Percentiles rank a stretch among this genome's conserved stretches.
Evolutionary conservation across 192 early-diverging fungal genomes (phyloP).

Genomic region (Gaertneriomyces sp.): DNA sequence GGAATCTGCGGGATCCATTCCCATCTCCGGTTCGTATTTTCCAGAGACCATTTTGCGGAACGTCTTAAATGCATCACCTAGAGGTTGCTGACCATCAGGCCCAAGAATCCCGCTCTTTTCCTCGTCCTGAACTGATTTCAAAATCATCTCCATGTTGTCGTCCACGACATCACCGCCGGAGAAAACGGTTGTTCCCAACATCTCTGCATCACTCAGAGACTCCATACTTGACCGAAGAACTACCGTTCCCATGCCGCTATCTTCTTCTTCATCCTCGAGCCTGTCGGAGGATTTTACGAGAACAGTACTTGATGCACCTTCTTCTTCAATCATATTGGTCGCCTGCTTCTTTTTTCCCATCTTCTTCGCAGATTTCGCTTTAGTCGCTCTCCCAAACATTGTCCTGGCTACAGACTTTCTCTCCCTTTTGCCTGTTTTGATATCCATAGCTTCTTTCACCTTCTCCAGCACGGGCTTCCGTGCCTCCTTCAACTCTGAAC

Average conservation of each 20-base stretch:
- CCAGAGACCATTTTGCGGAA: slow-evolving; percentile 23
- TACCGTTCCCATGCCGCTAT: slow-evolving; percentile 4
- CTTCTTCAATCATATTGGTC: slow-evolving; percentile 2
- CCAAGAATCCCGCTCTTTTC: neutral
- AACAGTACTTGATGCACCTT: slow-evolving; percentile 1
- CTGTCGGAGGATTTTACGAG: slow-evolving; percentile 4
- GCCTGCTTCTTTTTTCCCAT: slow-evolving; percentile 14
- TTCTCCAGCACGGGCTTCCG: slow-evolving; percentile 26
- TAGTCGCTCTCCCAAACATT: neutral
- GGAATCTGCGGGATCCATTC: neutral
- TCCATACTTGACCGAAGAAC: neutral
- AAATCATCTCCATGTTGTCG: slow-evolving; percentile 6
- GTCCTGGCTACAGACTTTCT: neutral
- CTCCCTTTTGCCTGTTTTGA: neutral
- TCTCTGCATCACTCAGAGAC: neutral
- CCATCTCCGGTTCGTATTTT: slow-evolving; percentile 5
- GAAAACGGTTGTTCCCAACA: slow-evolving; percentile 12
- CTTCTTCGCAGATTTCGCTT: slow-evolving; percentile 11
- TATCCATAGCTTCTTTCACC: slow-evolving; percentile 19
- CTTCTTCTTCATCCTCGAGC: neutral
- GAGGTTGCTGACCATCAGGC: neutral
- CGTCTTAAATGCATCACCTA: slow-evolving; percentile 15
- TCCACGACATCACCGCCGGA: neutral
- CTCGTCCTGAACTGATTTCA: slow-evolving; percentile 3
- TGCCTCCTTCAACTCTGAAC: slow-evolving; percentile 9